Percentiles rank a stretch among this genome's conserved stretches.
Conservation (phyloP, 805 yeast genomes). For the Kazachstania bromeliacearum region DNA sequence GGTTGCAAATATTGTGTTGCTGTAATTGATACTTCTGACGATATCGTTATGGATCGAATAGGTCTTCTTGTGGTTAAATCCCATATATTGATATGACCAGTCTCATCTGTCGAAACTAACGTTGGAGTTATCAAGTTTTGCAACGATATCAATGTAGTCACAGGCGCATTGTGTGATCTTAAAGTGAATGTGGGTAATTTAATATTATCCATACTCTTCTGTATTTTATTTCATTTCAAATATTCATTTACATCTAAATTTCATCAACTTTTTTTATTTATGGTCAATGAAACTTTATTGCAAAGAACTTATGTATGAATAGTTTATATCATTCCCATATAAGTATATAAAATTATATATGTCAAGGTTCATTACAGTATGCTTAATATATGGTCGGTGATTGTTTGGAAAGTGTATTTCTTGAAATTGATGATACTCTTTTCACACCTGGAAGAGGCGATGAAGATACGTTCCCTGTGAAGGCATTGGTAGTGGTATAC, state of each 20-base stretch:
- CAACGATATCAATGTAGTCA: slow-evolving; percentile 5
- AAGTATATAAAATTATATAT: no score
- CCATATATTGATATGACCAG: slow-evolving; percentile 22
- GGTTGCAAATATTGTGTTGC: slow-evolving; percentile 10
- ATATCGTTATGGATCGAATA: slow-evolving; percentile 4
- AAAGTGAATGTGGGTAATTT: slow-evolving; percentile 6
- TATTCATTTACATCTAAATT: no score
- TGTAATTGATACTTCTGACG: slow-evolving; percentile 12
- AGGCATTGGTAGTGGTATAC: no score
- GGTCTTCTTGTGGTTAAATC: slow-evolving; percentile 24
- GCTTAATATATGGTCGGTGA: no score
- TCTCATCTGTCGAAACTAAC: slow-evolving; percentile 22
- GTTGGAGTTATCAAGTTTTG: slow-evolving; percentile 6
- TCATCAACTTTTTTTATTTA: no score
- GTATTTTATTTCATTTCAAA: no score
- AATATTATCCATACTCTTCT: neutral
- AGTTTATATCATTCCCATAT: no score
- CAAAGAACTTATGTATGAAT: no score
- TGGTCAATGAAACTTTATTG: no score
- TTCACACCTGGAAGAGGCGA: slow-evolving; percentile 3
- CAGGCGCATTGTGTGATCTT: slow-evolving; percentile 6
- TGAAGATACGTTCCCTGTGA: no score
- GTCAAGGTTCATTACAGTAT: no score
- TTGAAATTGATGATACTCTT: slow-evolving; percentile 1
- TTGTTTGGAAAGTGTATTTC: no score